Conservation (phyloP, 352 stramenopile species). For the Phytopythium chamaehyphon region DNA sequence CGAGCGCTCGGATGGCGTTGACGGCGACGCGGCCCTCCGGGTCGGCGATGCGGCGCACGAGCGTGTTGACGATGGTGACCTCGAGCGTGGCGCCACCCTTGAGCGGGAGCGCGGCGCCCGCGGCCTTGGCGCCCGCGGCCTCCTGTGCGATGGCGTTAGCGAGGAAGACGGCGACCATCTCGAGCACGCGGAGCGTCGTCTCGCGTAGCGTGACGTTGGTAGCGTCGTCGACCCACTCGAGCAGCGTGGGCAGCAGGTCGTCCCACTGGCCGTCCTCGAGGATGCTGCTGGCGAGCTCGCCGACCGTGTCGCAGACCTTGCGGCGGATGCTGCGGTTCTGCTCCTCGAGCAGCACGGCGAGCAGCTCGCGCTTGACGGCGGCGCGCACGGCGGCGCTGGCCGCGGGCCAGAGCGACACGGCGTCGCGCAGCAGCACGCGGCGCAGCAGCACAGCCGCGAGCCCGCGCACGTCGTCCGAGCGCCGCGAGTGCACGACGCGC, state of each 20-base stretch:
- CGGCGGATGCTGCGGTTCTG: conserved; percentile 72
- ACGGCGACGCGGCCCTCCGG: conserved; percentile 59
- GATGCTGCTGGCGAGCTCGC: conserved; percentile 74
- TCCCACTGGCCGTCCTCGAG: conserved; percentile 81
- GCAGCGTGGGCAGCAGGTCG: conserved; percentile 58
- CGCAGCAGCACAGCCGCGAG: conserved; percentile 73
- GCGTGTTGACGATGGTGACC: conserved; percentile 42
- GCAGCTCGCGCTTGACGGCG: conserved; percentile 55
- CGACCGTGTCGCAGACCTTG: conserved; percentile 82
- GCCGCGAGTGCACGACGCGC: conserved; percentile 49
- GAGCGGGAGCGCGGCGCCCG: conserved; percentile 1
- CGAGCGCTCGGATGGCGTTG: conserved; percentile 61
- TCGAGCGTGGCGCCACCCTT: conserved; percentile 28
- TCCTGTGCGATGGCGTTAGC: conserved; percentile 47
- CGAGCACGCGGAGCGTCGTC: conserved; percentile 64
- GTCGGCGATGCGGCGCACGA: conserved; percentile 49
- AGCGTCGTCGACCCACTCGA: conserved; percentile 51
- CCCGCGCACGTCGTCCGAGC: conserved; percentile 62
- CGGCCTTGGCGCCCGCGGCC: conserved; percentile 15
- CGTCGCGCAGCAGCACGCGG: conserved; percentile 70
- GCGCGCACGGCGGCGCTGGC: conserved; percentile 39
- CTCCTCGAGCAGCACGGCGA: conserved; percentile 58
- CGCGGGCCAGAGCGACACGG: conserved; percentile 71
- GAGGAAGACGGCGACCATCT: conserved; percentile 81
- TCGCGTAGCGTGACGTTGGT: conserved; percentile 55